phyloP scores from a whole-genome alignment of 1,284 basidiomycete species.

The Fomitopsis betulina region DNA sequence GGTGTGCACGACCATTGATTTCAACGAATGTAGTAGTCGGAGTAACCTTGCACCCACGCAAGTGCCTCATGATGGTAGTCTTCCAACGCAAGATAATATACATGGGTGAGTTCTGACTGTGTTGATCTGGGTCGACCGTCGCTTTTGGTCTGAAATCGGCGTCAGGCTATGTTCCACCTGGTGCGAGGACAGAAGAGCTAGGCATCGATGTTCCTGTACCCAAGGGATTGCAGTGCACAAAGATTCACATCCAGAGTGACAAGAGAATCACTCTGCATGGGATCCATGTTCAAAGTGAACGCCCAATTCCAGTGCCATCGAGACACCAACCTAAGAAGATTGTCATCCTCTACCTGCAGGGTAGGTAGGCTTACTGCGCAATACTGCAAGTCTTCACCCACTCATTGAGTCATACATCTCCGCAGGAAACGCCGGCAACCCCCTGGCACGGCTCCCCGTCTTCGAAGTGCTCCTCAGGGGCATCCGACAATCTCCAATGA shows the following conservation, averaged over 20 bases:
- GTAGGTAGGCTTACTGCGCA: constrained; percentile 19
- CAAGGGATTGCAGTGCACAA: constrained; percentile 22
- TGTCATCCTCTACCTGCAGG: constrained; percentile 38
- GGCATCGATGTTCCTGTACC: constrained; percentile 19
- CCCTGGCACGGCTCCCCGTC: constrained; percentile 40
- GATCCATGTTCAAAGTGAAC: constrained; percentile 20
- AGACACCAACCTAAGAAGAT: constrained; percentile 7
- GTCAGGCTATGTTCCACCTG: constrained; percentile 41
- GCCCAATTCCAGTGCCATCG: not conserved
- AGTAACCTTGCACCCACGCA: not conserved
- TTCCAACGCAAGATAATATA: constrained; percentile 51
- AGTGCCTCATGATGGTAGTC: constrained; percentile 45
- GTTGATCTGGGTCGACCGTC: not conserved
- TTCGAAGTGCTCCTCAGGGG: constrained; percentile 28
- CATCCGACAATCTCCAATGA: constrained; percentile 7
- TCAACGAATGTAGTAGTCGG: not conserved
- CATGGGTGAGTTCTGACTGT: constrained; percentile 37
- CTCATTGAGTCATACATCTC: not conserved
- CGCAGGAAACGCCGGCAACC: constrained; percentile 48
- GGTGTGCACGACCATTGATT: constrained; percentile 18
- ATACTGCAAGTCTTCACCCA: not conserved
- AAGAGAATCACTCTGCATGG: constrained; percentile 22
- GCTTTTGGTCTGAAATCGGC: not conserved
- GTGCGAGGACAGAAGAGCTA: constrained; percentile 35
- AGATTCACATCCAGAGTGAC: constrained; percentile 25